Evolutionary conservation across 2,329 filamentous ascomycete genomes (phyloP), one percentile per base, ranked within the genome.

Genomic region (Septoria petroselini): DNA sequence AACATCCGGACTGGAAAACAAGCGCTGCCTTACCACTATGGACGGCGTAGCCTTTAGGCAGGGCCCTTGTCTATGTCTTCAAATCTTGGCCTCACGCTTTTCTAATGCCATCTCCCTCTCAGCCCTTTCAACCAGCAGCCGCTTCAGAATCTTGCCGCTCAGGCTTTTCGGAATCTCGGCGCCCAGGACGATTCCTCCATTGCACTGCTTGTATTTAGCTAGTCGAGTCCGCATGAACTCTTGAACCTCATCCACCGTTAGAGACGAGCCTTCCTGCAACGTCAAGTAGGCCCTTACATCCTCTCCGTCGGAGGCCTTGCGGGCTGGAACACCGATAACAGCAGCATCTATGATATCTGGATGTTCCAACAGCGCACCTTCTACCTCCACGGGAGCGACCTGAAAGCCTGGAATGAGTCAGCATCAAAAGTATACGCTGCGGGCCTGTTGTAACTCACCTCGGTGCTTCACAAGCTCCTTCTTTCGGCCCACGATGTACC

Each of bases 401-500:
- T 79, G 76, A 57, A 77, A 76, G n/a, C n/a, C n/a, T n/a, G n/a
- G n/a, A n/a, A n/a, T n/a, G n/a, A n/a, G n/a, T n/a, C n/a, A n/a
- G n/a, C n/a, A n/a, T n/a, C n/a, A n/a, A n/a, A n/a, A n/a, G n/a
- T n/a, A n/a, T n/a, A n/a, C n/a, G n/a, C n/a, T n/a, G n/a, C n/a
- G n/a, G n/a, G n/a, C n/a, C n/a, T n/a, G n/a, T n/a, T n/a, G n/a
- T n/a, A n/a, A n/a, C n/a, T n/a, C n/a, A 1, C 72, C 76, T 6
- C 76, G 72, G 4, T 78, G 74, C 57, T 80, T 79, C 64, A 79
- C 79, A 33, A 80, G 60, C 57, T 79, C 77, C 63, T 74, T 75
- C 57, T 72, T 73, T 5, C 71, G 67, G 51, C 78, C 76, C 3
- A 80, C 71, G 25, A 81, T 76, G 55, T 80, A 81, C 70, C 73